Base-by-base conservation (phyloP, 768 basidiomycete genomes). In the Neoboletus magnificus region DNA sequence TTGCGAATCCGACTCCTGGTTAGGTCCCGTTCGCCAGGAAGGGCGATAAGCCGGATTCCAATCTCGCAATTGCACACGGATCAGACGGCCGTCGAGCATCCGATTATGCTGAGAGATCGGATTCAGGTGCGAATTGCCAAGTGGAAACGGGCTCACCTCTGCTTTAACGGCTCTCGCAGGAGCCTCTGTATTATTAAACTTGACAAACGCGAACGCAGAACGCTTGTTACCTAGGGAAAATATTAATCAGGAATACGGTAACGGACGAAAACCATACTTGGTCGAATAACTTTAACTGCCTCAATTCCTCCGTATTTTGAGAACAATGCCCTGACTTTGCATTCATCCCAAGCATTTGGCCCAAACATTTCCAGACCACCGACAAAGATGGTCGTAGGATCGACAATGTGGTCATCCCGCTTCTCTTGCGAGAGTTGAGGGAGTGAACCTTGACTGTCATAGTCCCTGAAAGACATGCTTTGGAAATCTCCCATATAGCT, bases 121-220 rank as follows among this genome's bases (percentile, higher is more conserved):
- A 41, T 40, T 57, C 20, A 59, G 33, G 58, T 50, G 47, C 18
- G 51, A 6, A 25, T 39, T 22, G 20, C 16, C 12, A 52, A 43
- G 27, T 16, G 22, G 35, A 27, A 22, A 58, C 63, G 25, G 22
- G 35, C 54, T 22, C 50, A 88, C 90, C 77, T 90, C 84, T 67
- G 80, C 81, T 29, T 68, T 70, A 22, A 91, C 79, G 5, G 90
- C 90, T 53, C 77, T 80, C n/a, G 79, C 76, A n/a, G 89, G 82
- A 32, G 82, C 76, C 10, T 86, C 82, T 3, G 76, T 76, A 54
- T 83, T 81, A 56, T 81, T 75, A 66, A 85, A 92, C 66, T 80
- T 86, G 55, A 92, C 81, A 63, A 92, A 91, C 2, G 90, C 90
- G 65, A 90, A 92, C 3, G 83, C 88, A n/a, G 83, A 77, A 59